phyloP scores from a whole-genome alignment of 2,329 filamentous ascomycete species.

The Ophioceras dolichostomum region DNA sequence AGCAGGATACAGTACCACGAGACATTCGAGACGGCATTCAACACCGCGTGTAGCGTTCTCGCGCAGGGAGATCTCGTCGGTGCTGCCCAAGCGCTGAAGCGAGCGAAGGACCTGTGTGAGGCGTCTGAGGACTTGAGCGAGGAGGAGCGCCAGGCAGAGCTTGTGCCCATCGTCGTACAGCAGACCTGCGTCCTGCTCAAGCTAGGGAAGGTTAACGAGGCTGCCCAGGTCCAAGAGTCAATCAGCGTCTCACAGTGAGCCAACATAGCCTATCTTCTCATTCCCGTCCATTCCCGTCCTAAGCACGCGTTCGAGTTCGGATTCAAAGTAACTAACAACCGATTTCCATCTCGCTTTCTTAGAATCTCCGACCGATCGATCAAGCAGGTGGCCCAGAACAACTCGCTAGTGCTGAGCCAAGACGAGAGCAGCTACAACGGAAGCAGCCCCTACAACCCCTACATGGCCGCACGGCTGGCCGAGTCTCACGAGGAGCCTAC shows the following conservation, averaged over 20 bases:
- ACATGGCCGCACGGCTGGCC: slow-evolving; percentile 50
- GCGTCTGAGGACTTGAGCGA: slow-evolving; percentile 60
- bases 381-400: slow-evolving; percentile 54
- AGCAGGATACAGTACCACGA: slow-evolving; percentile 52
- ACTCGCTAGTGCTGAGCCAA: slow-evolving; percentile 35
- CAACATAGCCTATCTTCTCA: too few species aligned
- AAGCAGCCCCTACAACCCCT: slow-evolving; percentile 42
- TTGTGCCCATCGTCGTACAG: slow-evolving; percentile 65
- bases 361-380: slow-evolving; percentile 59
- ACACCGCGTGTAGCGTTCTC: slow-evolving; percentile 62
- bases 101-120: slow-evolving; percentile 60
- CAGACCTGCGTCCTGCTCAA: slow-evolving; percentile 60
- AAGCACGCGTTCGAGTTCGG: too few species aligned
- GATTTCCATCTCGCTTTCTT: too few species aligned
- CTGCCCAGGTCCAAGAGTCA: slow-evolving; percentile 47
- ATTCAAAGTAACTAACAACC: too few species aligned
- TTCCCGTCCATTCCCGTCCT: too few species aligned
- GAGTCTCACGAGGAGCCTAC: slow-evolving; percentile 38
- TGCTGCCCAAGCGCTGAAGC: slow-evolving; percentile 55
- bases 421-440: slow-evolving; percentile 13
- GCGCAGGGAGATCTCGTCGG: slow-evolving; percentile 54
- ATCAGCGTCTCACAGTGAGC: slow-evolving; percentile 50
- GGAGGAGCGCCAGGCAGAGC: slow-evolving; percentile 62
- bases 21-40: slow-evolving; percentile 73
- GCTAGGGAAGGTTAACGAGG: slow-evolving; percentile 54